These are phyloP conservation scores for Penicillium sp. DNA, from an alignment of 2,329 filamentous ascomycete genomes.

Conservation along the genomic window DNA sequence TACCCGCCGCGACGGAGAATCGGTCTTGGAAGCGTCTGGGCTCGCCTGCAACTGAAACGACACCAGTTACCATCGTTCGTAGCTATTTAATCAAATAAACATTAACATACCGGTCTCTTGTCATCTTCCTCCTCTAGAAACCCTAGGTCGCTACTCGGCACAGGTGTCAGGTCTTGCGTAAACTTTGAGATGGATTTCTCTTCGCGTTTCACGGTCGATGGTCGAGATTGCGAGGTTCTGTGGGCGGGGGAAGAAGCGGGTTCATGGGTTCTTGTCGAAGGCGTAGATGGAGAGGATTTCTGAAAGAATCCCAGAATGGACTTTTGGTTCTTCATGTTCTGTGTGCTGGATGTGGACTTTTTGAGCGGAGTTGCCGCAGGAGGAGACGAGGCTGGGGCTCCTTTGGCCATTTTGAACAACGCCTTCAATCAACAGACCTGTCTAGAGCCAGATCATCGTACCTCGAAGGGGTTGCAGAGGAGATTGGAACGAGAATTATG, in stretches of 20 bases:
- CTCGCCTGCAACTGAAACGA: constrained; percentile 44
- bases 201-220: constrained; percentile 36
- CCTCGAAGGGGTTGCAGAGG: background rate
- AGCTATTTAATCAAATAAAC: constrained; percentile 47
- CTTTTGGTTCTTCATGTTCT: constrained; percentile 65
- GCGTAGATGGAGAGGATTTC: constrained; percentile 58
- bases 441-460: constrained; percentile 10
- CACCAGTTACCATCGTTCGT: constrained; percentile 32
- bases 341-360: constrained; percentile 46
- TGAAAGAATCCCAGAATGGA: constrained; percentile 83
- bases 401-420: constrained; percentile 43
- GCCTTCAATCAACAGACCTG: background rate
- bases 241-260: constrained; percentile 45
- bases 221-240: constrained; percentile 37
- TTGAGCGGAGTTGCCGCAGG: constrained; percentile 46
- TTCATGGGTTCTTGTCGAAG: constrained; percentile 36
- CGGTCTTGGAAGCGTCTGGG: constrained; percentile 45
- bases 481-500: background rate
- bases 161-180: constrained; percentile 66
- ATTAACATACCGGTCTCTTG: constrained; percentile 40
- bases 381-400: constrained; percentile 39
- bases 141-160: constrained; percentile 78
- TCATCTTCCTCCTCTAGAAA: constrained; percentile 70
- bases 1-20: constrained; percentile 84
- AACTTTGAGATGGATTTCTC: constrained; percentile 52